Conservation (phyloP, 1,139 yeast genomes). For the Blastobotrys buckinghamii region DNA sequence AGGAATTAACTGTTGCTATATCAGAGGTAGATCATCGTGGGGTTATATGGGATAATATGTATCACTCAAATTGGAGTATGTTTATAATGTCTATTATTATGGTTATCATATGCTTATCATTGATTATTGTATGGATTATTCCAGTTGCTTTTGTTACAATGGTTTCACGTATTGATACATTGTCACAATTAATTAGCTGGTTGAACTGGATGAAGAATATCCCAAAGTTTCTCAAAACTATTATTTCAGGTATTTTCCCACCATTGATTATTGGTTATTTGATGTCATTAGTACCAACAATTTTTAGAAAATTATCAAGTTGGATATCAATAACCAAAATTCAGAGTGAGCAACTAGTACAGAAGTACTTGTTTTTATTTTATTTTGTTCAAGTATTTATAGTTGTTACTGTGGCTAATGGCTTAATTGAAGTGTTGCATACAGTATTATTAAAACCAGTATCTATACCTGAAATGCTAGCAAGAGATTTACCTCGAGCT, state of each 20-base stretch:
- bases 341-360: conserved; percentile 65
- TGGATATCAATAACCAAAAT: conserved; percentile 63
- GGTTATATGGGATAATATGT: conserved; percentile 29
- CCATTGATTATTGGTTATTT: conserved; percentile 59
- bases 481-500: conserved; percentile 71
- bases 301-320: conserved; percentile 61
- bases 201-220: conserved; percentile 58
- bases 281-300: conserved; percentile 67
- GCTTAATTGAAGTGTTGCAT: conserved; percentile 61
- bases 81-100: conserved; percentile 39
- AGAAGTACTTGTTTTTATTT: conserved; percentile 66
- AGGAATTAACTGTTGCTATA: not conserved
- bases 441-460: conserved; percentile 66
- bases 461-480: conserved; percentile 63
- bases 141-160: conserved; percentile 84
- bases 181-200: conserved; percentile 55
- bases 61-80: conserved; percentile 3
- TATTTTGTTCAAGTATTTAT: conserved; percentile 75
- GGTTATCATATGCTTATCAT: conserved; percentile 45
- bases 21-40: conserved; percentile 28
- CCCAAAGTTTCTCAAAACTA: conserved; percentile 53
- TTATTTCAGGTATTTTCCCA: conserved; percentile 73
- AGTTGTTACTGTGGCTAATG: conserved; percentile 81
- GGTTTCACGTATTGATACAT: conserved; percentile 65
- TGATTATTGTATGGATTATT: conserved; percentile 74